Evolutionary conservation across 495 filamentous ascomycete species (phyloP), one percentile per base, ranked within the genome.

Genomic region (Entonaema liquescens): DNA sequence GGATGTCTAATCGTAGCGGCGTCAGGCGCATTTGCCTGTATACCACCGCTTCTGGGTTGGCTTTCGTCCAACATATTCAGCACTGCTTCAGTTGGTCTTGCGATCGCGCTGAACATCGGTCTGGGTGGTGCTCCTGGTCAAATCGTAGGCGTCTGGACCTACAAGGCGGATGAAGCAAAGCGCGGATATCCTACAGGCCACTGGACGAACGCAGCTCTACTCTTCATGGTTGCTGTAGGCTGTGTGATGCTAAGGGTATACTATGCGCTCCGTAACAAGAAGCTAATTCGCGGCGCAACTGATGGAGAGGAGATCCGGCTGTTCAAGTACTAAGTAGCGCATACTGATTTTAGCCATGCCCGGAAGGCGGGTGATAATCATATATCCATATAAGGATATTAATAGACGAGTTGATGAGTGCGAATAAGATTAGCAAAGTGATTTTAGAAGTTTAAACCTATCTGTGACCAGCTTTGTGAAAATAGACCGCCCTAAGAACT

Each of bases 61-160:
- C 82, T 93, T 3, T 89, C 89, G 0, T 88, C 87, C 15, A 93
- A 93, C 66, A 78, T 92, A 17, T 82, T 84, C 75, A 85, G 83
- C 57, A 92, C 90, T 0, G 87, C 85, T 0, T 83, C 89, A 2
- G 85, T 86, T 0, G 90, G 90, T 0, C 82, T 92, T 2, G 90
- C 89, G 0, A 90, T 92, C 49, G 90, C 89, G 2, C 70, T 93
- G 42, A 92, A 92, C 65, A 85, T 91, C 15, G 86, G 85, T 0
- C 81, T 91, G 35, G 90, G 90, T 0, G 81, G 78, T 12, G 88
- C 87, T 0, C 85, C 89, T 0, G 90, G 90, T 4, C 89, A 92
- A 74, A 91, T 92, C 25, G 87, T 87, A 0, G 89, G 89, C 0
- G 89, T 92, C 5, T 93, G 89, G 87, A 91, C 92, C 44, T 93